These are phyloP conservation scores for Malus hybrid DNA, from an alignment of 331 rosid genomes.

Conservation along the genomic window DNA sequence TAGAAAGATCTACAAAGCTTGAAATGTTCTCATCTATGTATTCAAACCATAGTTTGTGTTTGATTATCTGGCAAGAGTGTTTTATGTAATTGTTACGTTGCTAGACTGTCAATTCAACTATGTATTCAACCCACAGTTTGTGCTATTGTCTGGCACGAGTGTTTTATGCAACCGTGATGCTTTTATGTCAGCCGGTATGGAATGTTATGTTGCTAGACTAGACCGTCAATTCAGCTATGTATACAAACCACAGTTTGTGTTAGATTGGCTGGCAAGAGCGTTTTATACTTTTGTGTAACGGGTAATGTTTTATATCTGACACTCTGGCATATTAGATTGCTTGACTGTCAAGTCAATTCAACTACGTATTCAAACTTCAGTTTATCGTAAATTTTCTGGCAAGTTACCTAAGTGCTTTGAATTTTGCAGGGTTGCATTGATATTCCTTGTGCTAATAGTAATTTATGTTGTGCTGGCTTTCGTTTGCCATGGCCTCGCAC, in stretches of 20 bases:
- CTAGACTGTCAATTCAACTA: not conserved
- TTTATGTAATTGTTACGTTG: too few species aligned
- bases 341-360: not conserved
- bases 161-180: not conserved
- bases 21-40: not conserved
- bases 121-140: not conserved
- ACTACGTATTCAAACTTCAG: not conserved
- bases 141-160: not conserved
- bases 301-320: not conserved
- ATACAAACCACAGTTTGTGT: not conserved
- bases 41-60: not conserved
- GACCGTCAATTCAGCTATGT: not conserved
- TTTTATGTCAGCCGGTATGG: not conserved
- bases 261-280: not conserved
- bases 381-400: not conserved
- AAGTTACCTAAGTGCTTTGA: not conserved
- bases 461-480: conserved; percentile 68
- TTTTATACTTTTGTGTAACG: not conserved
- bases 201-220: not conserved
- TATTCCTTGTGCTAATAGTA: conserved; percentile 63
- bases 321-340: not conserved
- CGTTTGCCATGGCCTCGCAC: conserved; percentile 78
- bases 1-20: too few species aligned
- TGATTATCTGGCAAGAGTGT: too few species aligned
- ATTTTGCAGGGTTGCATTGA: conserved; percentile 74